Evolutionary conservation across 805 yeast species (phyloP), one percentile per base, ranked within the genome.

Genomic region (Ogataea ganodermae): DNA sequence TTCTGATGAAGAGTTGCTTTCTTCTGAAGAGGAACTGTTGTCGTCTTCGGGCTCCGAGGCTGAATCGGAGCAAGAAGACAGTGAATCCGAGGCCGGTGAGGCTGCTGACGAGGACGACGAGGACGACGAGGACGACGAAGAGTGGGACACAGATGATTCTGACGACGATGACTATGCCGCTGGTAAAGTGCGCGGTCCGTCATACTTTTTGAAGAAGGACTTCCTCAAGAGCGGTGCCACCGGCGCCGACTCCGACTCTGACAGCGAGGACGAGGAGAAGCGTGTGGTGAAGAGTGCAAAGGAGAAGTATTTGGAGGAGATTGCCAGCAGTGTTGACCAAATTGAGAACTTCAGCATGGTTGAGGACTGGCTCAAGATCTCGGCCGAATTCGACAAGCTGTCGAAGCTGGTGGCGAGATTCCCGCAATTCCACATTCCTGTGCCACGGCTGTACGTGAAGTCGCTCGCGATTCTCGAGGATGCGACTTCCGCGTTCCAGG

Each of bases 201-300:
- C 80, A 3, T 80, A 79, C 61, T 79, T 80, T 64, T 70, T 80
- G 58, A 79, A 79, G 65, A 74, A 71, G 51, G 68, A 71, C 46
- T 75, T 74, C 57, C 60, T 73, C 50, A 78, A 77, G 58, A 64
- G 74, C 68, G 46, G 64, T 62, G 38, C 65, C 49, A 49, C 64
- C n/a, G 61, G 51, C 23, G 62, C 70, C 26, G 80, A 74, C 54
- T 61, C 61, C 30, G 73, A 67, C 42, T 62, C 63, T 9, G 71
- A 66, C 26, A 55, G 71, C 45, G 81, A 76, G 46, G 88, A 81
- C 48, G 86, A 79, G 50, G 87, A 84, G 62, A 85, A 82, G 66
- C 86, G 84, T 57, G 89, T 90, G 35, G 96, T 92, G 58, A 91
- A 89, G 72, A 83, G 94, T 49, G 96, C 97, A 45, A 89, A 86